Percentiles rank a stretch among this genome's conserved stretches.
These are phyloP conservation scores for Amaranthus tricolor DNA, from an alignment of 179 eudicot genomes.

Conservation along the genomic window DNA sequence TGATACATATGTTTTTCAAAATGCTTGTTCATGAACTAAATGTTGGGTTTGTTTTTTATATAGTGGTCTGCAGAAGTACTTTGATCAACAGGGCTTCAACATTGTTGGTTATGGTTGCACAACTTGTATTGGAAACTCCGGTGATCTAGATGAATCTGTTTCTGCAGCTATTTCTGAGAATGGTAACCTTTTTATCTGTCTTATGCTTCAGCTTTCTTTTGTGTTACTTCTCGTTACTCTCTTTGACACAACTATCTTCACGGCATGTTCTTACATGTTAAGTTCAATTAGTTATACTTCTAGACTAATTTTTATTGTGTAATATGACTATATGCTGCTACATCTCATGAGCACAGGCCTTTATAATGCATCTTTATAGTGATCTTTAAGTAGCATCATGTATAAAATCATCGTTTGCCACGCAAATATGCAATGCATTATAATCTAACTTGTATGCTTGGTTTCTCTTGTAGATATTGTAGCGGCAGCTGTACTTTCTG, in stretches of 20 bases:
- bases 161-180: slow-evolving; percentile 81
- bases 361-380: background rate
- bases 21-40: background rate
- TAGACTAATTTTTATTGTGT: background rate
- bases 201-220: slow-evolving; percentile 2
- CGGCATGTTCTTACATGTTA: background rate
- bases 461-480: slow-evolving; percentile 48
- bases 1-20: background rate
- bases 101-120: slow-evolving; percentile 99
- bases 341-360: background rate
- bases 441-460: background rate
- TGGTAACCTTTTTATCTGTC: slow-evolving; percentile 37
- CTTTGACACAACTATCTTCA: background rate
- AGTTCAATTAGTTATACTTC: background rate
- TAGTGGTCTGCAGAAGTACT: slow-evolving; percentile 90
- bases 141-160: slow-evolving; percentile 93
- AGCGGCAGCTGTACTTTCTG: slow-evolving; percentile 97
- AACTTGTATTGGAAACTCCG: slow-evolving; percentile 96
- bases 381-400: background rate
- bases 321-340: too few species aligned
- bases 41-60: slow-evolving; percentile 11
- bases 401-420: background rate
- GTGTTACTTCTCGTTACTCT: background rate
- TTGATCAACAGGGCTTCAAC: slow-evolving; percentile 85
- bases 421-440: background rate